Percentiles rank a stretch among this genome's conserved stretches.
Conservation (phyloP, 805 yeast genomes). For the Candida qinlingensis region DNA sequence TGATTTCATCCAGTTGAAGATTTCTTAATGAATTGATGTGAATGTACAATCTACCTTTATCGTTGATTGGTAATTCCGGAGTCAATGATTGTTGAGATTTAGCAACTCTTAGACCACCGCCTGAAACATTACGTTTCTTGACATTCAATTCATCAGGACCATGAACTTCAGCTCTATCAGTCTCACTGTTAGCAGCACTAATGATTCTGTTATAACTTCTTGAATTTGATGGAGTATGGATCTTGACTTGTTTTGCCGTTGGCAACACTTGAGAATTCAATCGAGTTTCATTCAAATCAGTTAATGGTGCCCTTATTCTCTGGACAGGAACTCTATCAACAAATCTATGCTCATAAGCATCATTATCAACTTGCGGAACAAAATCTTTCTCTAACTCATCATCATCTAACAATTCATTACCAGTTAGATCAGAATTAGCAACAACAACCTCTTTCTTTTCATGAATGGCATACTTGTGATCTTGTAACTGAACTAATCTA, state of each 20-base stretch:
- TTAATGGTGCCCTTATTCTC: conserved; percentile 18
- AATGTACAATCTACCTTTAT: conserved; percentile 37
- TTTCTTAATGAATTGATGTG: conserved; percentile 45
- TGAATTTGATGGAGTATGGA: neutral
- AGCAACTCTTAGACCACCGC: neutral
- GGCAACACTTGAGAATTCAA: conserved; percentile 8
- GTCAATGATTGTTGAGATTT: conserved; percentile 5
- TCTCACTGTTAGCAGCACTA: conserved; percentile 13
- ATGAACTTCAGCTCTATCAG: conserved; percentile 2
- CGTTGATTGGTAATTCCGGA: conserved; percentile 32
- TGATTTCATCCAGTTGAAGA: conserved; percentile 40
- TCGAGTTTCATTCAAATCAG: conserved; percentile 9
- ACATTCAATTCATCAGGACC: neutral
- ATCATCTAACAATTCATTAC: neutral
- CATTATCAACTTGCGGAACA: conserved; percentile 11
- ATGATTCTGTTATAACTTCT: neutral
- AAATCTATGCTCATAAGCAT: conserved; percentile 3
- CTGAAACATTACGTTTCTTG: conserved; percentile 3
- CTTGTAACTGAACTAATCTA: conserved; percentile 16
- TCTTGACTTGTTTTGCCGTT: neutral
- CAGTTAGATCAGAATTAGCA: conserved; percentile 2
- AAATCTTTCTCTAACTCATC: conserved; percentile 11
- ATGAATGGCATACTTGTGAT: conserved; percentile 13
- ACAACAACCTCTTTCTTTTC: conserved; percentile 13
- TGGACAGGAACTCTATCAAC: conserved; percentile 2